These are phyloP conservation scores for Zygoascus tannicola DNA, from an alignment of 805 yeast species.

Conservation along the genomic window DNA sequence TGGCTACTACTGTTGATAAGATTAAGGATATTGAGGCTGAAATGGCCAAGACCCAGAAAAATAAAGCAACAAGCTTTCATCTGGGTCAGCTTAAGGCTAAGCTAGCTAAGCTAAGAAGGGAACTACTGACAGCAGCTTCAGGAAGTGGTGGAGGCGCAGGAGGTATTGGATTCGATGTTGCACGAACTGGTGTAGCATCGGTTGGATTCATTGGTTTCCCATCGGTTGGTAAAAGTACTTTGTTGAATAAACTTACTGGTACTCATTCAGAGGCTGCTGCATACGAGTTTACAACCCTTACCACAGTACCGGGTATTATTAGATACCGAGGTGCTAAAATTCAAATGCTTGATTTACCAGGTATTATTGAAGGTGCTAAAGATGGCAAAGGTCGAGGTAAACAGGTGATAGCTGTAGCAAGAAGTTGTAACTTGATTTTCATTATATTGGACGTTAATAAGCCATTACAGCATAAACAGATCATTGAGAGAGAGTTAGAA, in stretches of 20 bases:
- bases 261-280: constrained; percentile 97
- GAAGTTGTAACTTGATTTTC: constrained; percentile 89
- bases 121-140: constrained; percentile 60
- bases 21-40: constrained; percentile 73
- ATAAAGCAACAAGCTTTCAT: constrained; percentile 96
- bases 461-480: constrained; percentile 87
- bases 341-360: constrained; percentile 97
- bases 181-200: constrained; percentile 96
- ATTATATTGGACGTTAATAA: constrained; percentile 93
- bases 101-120: constrained; percentile 89
- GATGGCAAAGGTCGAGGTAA: constrained; percentile 98
- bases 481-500: constrained; percentile 90
- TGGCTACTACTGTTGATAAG: constrained; percentile 60
- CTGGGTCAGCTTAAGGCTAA: constrained; percentile 96
- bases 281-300: constrained; percentile 93
- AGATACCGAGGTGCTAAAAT: constrained; percentile 95
- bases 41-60: constrained; percentile 96
- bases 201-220: constrained; percentile 99
- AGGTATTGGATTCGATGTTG: constrained; percentile 94
- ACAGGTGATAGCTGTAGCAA: constrained; percentile 98
- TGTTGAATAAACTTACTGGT: constrained; percentile 82
- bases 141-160: constrained; percentile 82
- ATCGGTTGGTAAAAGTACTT: constrained; percentile 73
- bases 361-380: constrained; percentile 95
- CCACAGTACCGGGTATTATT: constrained; percentile 96